phyloP scores from a whole-genome alignment of 2,329 filamentous ascomycete species.

The Hymenoscyphus occultus region DNA sequence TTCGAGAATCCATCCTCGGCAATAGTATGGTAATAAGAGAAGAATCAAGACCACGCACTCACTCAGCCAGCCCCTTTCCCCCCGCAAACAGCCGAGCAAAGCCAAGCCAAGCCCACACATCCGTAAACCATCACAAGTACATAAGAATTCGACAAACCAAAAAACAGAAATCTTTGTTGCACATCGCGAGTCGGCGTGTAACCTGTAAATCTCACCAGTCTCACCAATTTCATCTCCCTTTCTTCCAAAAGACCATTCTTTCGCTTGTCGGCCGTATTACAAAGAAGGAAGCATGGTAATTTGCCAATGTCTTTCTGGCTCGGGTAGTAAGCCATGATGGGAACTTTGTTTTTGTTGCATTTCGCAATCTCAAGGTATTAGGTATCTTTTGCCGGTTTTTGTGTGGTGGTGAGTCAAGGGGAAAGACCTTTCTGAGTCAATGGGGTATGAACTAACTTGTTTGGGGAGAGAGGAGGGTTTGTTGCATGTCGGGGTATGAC shows the following conservation, averaged over 20 bases:
- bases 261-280: background rate
- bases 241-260: background rate
- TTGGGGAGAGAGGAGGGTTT: background rate
- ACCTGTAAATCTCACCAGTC: background rate
- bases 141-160: background rate
- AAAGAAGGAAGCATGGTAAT: background rate
- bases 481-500: background rate
- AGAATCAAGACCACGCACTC: background rate
- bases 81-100: background rate
- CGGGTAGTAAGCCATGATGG: background rate
- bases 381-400: background rate
- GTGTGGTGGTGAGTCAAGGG: background rate
- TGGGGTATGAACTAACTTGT: background rate
- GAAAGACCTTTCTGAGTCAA: background rate
- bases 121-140: background rate
- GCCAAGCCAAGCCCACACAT: background rate
- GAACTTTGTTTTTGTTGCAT: slow-evolving; percentile 2
- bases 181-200: background rate
- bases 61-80: background rate
- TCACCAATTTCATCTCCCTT: background rate
- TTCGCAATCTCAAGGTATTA: background rate
- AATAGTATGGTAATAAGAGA: background rate
- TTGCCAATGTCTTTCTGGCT: background rate
- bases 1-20: background rate
- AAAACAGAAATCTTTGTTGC: background rate